Conservation (phyloP, 2,329 filamentous ascomycete species). For the Claviceps arundinis region DNA sequence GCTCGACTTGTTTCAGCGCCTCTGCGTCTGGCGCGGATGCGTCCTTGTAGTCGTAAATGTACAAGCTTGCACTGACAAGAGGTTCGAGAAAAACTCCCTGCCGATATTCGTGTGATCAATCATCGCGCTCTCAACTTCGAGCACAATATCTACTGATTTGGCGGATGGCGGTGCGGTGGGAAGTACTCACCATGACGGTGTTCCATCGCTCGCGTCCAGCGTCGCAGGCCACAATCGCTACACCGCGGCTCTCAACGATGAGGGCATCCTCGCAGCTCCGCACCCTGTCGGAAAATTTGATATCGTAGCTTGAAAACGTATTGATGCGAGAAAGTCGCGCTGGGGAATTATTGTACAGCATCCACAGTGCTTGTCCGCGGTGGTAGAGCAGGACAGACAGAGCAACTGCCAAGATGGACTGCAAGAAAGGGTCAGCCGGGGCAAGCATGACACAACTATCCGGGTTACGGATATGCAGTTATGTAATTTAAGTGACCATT, state of each 20-base stretch:
- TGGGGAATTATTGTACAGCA: constrained; percentile 19
- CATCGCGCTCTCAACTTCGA: neutral
- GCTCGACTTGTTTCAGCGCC: constrained; percentile 11
- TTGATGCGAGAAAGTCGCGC: constrained; percentile 15
- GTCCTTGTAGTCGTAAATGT: constrained; percentile 23
- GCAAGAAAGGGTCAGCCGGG: constrained; percentile 9
- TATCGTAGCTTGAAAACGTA: constrained; percentile 12
- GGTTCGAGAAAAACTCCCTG: constrained; percentile 14
- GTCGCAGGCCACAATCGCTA: constrained; percentile 26
- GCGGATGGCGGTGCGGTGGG: neutral
- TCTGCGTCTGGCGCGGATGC: constrained; percentile 4
- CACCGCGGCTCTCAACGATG: constrained; percentile 20
- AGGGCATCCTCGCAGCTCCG: constrained; percentile 27
- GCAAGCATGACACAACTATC: too few relatives aligned
- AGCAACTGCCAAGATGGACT: constrained; percentile 4
- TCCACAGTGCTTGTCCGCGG: constrained; percentile 7
- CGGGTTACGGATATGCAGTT: too few relatives aligned
- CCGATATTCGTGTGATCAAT: neutral
- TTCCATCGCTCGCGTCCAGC: constrained; percentile 26
- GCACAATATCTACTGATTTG: neutral
- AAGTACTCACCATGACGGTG: constrained; percentile 24
- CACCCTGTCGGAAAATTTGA: constrained; percentile 24
- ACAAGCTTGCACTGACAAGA: constrained; percentile 18
- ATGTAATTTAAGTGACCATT: neutral
- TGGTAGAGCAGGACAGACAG: constrained; percentile 8